phyloP scores from a whole-genome alignment of 441 rosid species.

The Mallotus japonicus region DNA sequence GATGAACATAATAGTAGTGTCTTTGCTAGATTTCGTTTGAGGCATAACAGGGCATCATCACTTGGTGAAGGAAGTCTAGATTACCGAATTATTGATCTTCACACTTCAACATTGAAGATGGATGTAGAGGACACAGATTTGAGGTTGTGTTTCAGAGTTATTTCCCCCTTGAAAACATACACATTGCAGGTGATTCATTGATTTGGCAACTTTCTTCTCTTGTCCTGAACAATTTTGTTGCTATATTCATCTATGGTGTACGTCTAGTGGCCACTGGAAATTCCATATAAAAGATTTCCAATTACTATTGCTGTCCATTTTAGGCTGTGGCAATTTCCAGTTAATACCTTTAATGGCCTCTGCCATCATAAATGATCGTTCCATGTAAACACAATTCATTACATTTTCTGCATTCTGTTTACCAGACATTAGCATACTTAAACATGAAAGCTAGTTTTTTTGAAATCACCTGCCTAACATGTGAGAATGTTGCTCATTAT shows the following conservation, averaged over 20 bases:
- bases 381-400: neutral
- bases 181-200: conserved; percentile 71
- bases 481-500: neutral
- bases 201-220: neutral
- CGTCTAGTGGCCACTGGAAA: neutral
- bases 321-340: too few relatives aligned
- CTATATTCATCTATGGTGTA: neutral
- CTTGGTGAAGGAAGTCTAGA: conserved; percentile 55
- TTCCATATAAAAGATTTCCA: too few relatives aligned
- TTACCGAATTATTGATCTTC: conserved; percentile 59
- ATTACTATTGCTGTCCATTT: too few relatives aligned
- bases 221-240: neutral
- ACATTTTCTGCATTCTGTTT: too few relatives aligned
- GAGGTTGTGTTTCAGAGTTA: conserved; percentile 86
- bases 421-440: neutral
- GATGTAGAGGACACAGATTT: conserved; percentile 79
- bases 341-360: neutral
- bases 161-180: conserved; percentile 72
- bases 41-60: conserved; percentile 57
- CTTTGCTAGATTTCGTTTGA: conserved; percentile 73
- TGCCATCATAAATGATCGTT: neutral
- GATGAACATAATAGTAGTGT: conserved; percentile 60
- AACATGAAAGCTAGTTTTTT: neutral
- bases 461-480: neutral
- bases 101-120: conserved; percentile 63